These are phyloP conservation scores for Chondrostereum purpureum DNA, from an alignment of 1,284 basidiomycete genomes.

Conservation along the genomic window DNA sequence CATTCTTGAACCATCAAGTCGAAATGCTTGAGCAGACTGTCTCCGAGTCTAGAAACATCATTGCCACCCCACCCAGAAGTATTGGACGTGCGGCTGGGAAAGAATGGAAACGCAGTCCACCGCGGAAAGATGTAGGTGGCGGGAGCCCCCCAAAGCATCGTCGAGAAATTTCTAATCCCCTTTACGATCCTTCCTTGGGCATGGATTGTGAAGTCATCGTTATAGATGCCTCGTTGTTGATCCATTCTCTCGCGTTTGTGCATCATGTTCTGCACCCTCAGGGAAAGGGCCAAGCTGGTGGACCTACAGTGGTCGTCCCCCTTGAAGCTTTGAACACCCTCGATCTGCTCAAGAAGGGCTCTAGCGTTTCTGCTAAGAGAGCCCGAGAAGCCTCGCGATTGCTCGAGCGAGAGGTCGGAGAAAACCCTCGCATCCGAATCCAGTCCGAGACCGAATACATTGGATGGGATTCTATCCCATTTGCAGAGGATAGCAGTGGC, in stretches of 20 bases:
- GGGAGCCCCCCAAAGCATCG: too few species aligned
- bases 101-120: constrained; percentile 31
- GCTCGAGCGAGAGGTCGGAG: constrained; percentile 75
- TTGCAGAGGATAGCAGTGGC: constrained; percentile 26
- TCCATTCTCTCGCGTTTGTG: constrained; percentile 76
- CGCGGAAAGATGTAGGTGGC: too few species aligned
- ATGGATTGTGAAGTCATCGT: constrained; percentile 55
- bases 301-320: constrained; percentile 75
- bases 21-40: constrained; percentile 76
- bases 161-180: too few species aligned
- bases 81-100: constrained; percentile 31
- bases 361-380: constrained; percentile 67
- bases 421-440: constrained; percentile 69
- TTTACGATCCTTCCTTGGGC: neutral
- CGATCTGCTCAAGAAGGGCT: constrained; percentile 91
- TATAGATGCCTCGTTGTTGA: constrained; percentile 81
- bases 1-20: constrained; percentile 77
- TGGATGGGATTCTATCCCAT: constrained; percentile 64
- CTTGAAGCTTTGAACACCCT: constrained; percentile 88
- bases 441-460: constrained; percentile 76
- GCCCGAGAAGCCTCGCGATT: constrained; percentile 79
- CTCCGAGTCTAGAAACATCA: neutral
- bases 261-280: neutral
- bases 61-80: neutral
- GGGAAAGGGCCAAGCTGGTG: constrained; percentile 52